Base-by-base conservation (phyloP, 805 yeast species). In the Saturnispora hagleri region DNA sequence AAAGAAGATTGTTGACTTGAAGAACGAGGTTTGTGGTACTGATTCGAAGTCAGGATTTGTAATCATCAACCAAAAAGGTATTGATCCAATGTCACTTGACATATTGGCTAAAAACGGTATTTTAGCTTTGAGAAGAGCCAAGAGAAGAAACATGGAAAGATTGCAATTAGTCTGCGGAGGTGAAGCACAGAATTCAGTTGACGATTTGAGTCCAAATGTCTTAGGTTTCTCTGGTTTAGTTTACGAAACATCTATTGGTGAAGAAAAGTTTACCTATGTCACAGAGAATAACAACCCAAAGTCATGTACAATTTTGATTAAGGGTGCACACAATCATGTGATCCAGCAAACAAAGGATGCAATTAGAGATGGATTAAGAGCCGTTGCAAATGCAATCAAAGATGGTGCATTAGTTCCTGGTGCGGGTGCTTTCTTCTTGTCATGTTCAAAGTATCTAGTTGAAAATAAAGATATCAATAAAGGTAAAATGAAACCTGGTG, bases 141-240 rank as follows among this genome's bases (percentile, higher is more conserved):
- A 93, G 75, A 83, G 99, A 75, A 85, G 99, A 73, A 93, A 93
- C 70, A 91, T 93, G 99, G 99, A 93, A 73, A 83, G 99, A 67
- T 76, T 93, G 65, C 99, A 93, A 71, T 77, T 93, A 55, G 89
- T 89, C 50, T 87, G 96, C 57, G 99, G 97, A 31, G 99, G 99
- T 61, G 93, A 86, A 66, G 98, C 98, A 8, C 97, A 91, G 72
- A 93, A 93, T 70, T 85, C 96, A 13, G 97, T 90, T 45, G 99
- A 93, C 63, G 98, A 91, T 66, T 76, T 93, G 62, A 63, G 84
- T 5, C 89, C 95, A 4, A 77, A 75, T 2, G 75, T 88, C 5
- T 75, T 93, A 55, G 99, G 99, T 24, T 84, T 70, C 66, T 88
- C 97, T 15, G 98, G 98, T 18, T 74, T 79, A 51, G 96, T 93